A percentile compares a stretch with the other conserved stretches of the same genome.
phyloP scores from a whole-genome alignment of 176 grass and related monocot species.

The Saccharum spontaneum region DNA sequence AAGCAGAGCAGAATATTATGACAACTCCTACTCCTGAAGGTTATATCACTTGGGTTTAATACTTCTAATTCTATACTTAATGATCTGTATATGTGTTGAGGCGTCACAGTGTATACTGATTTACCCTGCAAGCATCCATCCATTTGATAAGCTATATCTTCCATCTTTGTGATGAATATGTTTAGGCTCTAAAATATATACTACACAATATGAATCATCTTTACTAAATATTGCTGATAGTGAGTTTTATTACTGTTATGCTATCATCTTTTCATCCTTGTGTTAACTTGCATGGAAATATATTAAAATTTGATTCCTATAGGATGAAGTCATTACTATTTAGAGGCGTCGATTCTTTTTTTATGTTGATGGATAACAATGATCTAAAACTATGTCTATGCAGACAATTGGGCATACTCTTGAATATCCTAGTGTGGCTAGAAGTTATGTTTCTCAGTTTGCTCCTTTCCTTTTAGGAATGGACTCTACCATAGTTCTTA shows the following conservation, averaged over 20 bases:
- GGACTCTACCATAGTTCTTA: too few relatives aligned
- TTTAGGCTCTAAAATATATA: neutral
- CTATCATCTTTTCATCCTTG: neutral
- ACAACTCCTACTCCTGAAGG: slow-evolving; percentile 48
- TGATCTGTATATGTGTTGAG: slow-evolving; percentile 13
- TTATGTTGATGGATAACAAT: neutral
- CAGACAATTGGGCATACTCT: neutral
- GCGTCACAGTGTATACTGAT: neutral
- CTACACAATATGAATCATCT: neutral
- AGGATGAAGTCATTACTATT: slow-evolving; percentile 11
- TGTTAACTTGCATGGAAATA: slow-evolving; percentile 11
- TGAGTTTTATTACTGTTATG: neutral
- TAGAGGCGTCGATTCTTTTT: neutral
- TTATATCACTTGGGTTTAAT: slow-evolving; percentile 29
- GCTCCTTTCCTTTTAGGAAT: neutral
- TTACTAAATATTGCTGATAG: neutral
- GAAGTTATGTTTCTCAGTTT: neutral
- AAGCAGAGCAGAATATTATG: slow-evolving; percentile 32
- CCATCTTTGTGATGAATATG: slow-evolving; percentile 10
- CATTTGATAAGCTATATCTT: slow-evolving; percentile 19
- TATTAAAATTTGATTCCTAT: slow-evolving; percentile 4
- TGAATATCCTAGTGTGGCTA: slow-evolving; percentile 25
- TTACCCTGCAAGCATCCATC: neutral
- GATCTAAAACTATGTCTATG: slow-evolving; percentile 2
- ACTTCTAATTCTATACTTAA: slow-evolving; percentile 10